Evolutionary conservation across 345 rosid species (phyloP).

Genomic region (Citrus unshiu): DNA sequence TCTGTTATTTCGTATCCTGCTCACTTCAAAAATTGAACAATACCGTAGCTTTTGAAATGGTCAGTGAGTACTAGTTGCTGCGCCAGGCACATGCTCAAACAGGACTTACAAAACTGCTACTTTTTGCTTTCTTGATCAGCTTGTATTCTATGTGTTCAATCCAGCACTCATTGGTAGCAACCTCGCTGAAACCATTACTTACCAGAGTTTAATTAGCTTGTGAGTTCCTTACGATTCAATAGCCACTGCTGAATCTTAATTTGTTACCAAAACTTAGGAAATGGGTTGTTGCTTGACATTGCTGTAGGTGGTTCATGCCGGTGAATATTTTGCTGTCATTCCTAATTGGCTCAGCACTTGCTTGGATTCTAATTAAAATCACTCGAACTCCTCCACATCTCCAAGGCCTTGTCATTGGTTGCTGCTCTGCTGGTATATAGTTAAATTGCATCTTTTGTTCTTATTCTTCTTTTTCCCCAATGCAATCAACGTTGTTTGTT

Average conservation of each 20-base stretch:
- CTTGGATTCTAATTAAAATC: conserved; percentile 39
- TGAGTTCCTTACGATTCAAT: conserved; percentile 20
- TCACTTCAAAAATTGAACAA: neutral
- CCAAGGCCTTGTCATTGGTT: conserved; percentile 46
- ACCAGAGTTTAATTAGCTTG: conserved; percentile 25
- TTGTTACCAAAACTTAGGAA: neutral
- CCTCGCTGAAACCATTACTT: conserved; percentile 38
- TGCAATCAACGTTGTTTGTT: neutral
- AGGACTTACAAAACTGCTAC: neutral
- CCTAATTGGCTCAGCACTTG: conserved; percentile 42
- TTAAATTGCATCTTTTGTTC: neutral
- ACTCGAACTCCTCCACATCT: conserved; percentile 41
- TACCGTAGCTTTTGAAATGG: neutral
- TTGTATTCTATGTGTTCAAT: conserved; percentile 37
- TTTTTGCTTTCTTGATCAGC: conserved; percentile 16
- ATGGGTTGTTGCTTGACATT: neutral
- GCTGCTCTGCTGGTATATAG: conserved; percentile 45
- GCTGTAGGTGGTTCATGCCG: conserved; percentile 58
- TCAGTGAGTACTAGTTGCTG: neutral
- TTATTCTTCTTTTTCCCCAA: neutral
- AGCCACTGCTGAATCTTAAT: neutral
- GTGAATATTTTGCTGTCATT: conserved; percentile 39
- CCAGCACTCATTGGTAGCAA: conserved; percentile 43
- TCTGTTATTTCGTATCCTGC: neutral
- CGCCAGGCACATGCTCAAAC: neutral